A percentile compares a stretch with the other conserved stretches of the same genome.
Conservation (phyloP, 306 rosid species). For the Purshia tridentata region DNA sequence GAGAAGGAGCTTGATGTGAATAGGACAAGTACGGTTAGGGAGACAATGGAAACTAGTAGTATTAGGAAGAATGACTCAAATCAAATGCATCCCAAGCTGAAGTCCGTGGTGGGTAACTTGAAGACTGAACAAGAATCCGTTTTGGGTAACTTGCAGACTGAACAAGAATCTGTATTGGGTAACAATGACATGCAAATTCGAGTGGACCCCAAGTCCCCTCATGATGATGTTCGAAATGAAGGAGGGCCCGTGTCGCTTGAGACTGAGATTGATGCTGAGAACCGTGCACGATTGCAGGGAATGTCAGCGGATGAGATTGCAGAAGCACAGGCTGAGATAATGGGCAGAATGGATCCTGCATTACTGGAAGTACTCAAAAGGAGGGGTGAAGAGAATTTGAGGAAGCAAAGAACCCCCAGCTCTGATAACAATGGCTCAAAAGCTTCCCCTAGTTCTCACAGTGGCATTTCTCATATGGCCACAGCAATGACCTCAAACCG, state of each 20-base stretch:
- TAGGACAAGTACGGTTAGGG: slow-evolving; percentile 6
- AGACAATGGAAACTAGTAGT: slow-evolving; percentile 19
- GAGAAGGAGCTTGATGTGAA: slow-evolving; percentile 32
- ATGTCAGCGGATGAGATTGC: slow-evolving; percentile 79
- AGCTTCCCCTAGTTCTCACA: slow-evolving; percentile 24
- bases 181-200: slow-evolving; percentile 7
- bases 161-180: slow-evolving; percentile 18
- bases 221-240: slow-evolving; percentile 29
- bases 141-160: slow-evolving; percentile 21
- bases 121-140: slow-evolving; percentile 20
- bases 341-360: slow-evolving; percentile 68
- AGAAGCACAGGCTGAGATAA: slow-evolving; percentile 69
- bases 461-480: slow-evolving; percentile 22
- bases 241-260: slow-evolving; percentile 44
- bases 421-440: slow-evolving; percentile 38
- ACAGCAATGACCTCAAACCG: slow-evolving; percentile 29
- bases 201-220: slow-evolving; percentile 13
- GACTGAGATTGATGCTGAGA: slow-evolving; percentile 75
- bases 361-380: slow-evolving; percentile 53
- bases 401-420: slow-evolving; percentile 30
- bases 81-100: slow-evolving; percentile 16
- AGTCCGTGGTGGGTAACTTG: slow-evolving; percentile 1
- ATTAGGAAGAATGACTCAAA: slow-evolving; percentile 20
- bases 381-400: slow-evolving; percentile 67
- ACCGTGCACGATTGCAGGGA: slow-evolving; percentile 51